Evolutionary conservation across 192 early-diverging fungal genomes (phyloP).

Genomic region (Dimargaris verticillata): DNA sequence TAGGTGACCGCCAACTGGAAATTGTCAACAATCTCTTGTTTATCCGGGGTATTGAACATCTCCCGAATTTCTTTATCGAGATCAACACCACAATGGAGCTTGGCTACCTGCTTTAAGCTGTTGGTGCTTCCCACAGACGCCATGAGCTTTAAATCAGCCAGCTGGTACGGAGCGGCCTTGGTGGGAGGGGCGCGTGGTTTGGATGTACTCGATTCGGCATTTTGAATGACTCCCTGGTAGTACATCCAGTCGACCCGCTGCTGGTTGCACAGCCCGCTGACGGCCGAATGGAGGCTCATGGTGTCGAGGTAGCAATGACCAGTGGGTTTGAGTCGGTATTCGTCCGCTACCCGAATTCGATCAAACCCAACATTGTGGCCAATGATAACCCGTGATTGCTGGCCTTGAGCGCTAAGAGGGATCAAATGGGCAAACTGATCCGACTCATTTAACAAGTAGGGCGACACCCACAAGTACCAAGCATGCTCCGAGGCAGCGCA

Average conservation of each 20-base stretch:
- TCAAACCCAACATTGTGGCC: slow-evolving; percentile 93
- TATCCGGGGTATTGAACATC: slow-evolving; percentile 37
- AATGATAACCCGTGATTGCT: slow-evolving; percentile 38
- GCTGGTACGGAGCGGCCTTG: slow-evolving; percentile 10
- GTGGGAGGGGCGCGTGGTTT: background rate
- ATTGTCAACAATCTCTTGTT: slow-evolving; percentile 37
- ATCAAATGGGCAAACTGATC: slow-evolving; percentile 37
- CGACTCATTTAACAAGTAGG: slow-evolving; percentile 40
- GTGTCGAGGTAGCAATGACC: slow-evolving; percentile 69
- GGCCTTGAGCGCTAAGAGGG: slow-evolving; percentile 36
- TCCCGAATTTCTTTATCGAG: slow-evolving; percentile 49
- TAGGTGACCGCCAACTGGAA: slow-evolving; percentile 60
- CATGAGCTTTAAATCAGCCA: slow-evolving; percentile 17
- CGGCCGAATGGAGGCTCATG: slow-evolving; percentile 80
- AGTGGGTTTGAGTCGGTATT: slow-evolving; percentile 48
- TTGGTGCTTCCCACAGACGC: slow-evolving; percentile 52
- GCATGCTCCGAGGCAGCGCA: slow-evolving; percentile 46
- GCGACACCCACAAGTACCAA: slow-evolving; percentile 92
- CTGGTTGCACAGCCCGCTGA: slow-evolving; percentile 75
- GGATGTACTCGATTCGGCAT: too few relatives aligned
- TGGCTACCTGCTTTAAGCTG: slow-evolving; percentile 57
- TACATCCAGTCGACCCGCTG: slow-evolving; percentile 69
- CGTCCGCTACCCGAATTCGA: slow-evolving; percentile 71
- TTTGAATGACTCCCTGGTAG: slow-evolving; percentile 33
- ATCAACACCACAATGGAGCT: slow-evolving; percentile 50